Conservation (phyloP, 805 yeast species). For the Sugiyamaella qingdaonensis region DNA sequence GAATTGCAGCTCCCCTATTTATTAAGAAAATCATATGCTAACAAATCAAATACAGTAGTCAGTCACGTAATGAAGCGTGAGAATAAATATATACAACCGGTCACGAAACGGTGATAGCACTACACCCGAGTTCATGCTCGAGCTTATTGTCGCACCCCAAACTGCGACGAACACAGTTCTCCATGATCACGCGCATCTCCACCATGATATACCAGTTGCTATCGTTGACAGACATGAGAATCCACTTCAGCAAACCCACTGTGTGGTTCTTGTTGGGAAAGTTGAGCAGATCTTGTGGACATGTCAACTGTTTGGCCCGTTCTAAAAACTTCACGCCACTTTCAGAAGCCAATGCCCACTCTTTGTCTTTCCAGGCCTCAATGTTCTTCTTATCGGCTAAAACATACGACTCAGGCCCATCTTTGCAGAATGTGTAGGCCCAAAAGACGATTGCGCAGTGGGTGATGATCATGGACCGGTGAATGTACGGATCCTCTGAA, state of each 20-base stretch:
- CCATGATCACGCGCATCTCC: conserved; percentile 51
- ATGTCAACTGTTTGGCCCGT: conserved; percentile 28
- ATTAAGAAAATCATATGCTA: no score
- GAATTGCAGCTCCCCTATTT: no score
- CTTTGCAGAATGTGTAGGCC: conserved; percentile 28
- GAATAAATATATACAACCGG: no score
- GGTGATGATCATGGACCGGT: conserved; percentile 25
- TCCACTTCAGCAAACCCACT: conserved; percentile 45
- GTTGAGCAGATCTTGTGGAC: conserved; percentile 13
- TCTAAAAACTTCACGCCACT: conserved; percentile 48
- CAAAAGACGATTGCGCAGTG: conserved; percentile 27
- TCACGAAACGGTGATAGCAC: neutral
- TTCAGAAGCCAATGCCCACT: conserved; percentile 37
- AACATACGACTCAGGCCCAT: conserved; percentile 28
- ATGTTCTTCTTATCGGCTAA: conserved; percentile 14
- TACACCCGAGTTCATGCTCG: conserved; percentile 6
- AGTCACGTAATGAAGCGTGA: no score
- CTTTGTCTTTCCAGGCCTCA: conserved; percentile 20
- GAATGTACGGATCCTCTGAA: conserved; percentile 23
- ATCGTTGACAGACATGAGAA: conserved; percentile 10
- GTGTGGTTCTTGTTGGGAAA: conserved; percentile 44
- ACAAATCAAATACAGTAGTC: no score
- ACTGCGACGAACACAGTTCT: conserved; percentile 52
- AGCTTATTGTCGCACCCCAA: conserved; percentile 38
- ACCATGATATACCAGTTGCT: conserved; percentile 51